Conservation (phyloP, 2,329 filamentous ascomycete species). For the Tolypocladium sp. region DNA sequence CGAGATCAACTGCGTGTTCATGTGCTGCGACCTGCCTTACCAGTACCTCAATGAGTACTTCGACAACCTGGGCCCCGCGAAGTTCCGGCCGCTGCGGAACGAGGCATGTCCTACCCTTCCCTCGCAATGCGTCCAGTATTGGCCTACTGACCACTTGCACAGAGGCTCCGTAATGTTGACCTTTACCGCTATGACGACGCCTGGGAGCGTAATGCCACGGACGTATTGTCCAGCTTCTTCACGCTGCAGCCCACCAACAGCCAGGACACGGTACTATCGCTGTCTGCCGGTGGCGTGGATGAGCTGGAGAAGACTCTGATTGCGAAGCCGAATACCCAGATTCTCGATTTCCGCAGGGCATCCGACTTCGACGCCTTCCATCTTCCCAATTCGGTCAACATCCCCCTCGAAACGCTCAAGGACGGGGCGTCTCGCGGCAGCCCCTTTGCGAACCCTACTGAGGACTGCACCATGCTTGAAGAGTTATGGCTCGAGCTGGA, state of each 20-base stretch:
- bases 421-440: conserved; percentile 16
- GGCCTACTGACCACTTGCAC: conserved; percentile 9
- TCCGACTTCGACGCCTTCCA: conserved; percentile 32
- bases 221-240: conserved; percentile 27
- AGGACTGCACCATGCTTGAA: conserved; percentile 32
- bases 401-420: conserved; percentile 30
- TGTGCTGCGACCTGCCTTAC: conserved; percentile 54
- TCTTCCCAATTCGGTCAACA: conserved; percentile 35
- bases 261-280: conserved; percentile 13
- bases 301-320: conserved; percentile 16
- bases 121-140: neutral
- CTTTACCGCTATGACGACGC: conserved; percentile 45
- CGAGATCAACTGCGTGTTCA: conserved; percentile 45
- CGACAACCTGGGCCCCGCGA: conserved; percentile 36
- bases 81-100: conserved; percentile 37
- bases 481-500: conserved; percentile 40
- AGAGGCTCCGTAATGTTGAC: conserved; percentile 40
- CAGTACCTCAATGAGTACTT: conserved; percentile 54
- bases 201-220: conserved; percentile 37
- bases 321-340: conserved; percentile 19
- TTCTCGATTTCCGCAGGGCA: conserved; percentile 33
- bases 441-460: conserved; percentile 32
- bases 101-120: conserved; percentile 18
- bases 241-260: conserved; percentile 13
- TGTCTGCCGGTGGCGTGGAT: conserved; percentile 6